phyloP scores from a whole-genome alignment of 106 monocot species.

The Triglochin maritima region DNA sequence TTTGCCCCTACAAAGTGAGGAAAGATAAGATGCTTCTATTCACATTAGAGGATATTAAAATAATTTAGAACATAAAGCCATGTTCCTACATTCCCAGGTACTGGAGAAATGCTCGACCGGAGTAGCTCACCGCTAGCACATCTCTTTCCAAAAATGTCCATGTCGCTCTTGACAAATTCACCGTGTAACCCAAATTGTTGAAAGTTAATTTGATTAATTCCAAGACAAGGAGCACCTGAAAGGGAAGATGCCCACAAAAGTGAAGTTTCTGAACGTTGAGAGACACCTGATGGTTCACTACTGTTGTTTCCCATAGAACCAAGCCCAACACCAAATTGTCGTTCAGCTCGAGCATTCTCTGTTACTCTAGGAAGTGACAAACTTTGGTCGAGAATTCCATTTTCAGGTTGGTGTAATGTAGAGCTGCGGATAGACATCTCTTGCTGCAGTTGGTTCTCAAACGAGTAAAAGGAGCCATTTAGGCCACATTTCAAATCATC shows the following conservation, averaged over 20 bases:
- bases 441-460: slow-evolving; percentile 3
- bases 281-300: background rate
- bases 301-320: slow-evolving; percentile 5
- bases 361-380: background rate
- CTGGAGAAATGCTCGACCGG: background rate
- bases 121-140: background rate
- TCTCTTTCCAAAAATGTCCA: background rate
- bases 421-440: background rate
- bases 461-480: background rate
- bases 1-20: background rate
- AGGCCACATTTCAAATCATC: background rate
- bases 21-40: background rate
- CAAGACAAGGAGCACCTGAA: slow-evolving; percentile 1
- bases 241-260: slow-evolving; percentile 4
- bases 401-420: background rate
- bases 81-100: background rate
- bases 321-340: slow-evolving; percentile 1
- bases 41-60: no score
- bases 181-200: background rate
- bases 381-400: background rate
- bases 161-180: background rate
- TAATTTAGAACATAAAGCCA: background rate
- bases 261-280: background rate
- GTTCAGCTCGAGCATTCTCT: background rate
- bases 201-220: background rate